Conservation (phyloP, 1,139 yeast species). For the Kurtzmaniella quercitrusa region DNA sequence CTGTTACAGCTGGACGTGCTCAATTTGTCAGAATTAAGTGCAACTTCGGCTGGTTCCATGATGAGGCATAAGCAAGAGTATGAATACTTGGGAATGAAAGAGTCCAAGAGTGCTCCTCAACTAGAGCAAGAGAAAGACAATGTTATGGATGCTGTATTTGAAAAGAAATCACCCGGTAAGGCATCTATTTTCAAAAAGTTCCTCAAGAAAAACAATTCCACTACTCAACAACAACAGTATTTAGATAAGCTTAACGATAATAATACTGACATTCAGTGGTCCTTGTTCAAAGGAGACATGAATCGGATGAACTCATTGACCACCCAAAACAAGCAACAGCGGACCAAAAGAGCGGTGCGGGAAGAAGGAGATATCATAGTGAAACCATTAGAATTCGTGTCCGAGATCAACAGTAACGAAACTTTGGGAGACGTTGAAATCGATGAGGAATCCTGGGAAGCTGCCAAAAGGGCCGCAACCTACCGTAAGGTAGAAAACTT, state of each 20-base stretch:
- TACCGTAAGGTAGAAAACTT: conserved; percentile 30
- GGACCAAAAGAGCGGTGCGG: conserved; percentile 68
- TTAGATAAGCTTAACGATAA: conserved; percentile 3
- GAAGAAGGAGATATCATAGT: conserved; percentile 60
- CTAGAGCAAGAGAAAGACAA: conserved; percentile 15
- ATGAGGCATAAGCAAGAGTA: conserved; percentile 64
- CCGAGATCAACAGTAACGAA: conserved; percentile 47
- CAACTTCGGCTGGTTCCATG: conserved; percentile 86
- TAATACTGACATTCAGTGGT: conserved; percentile 38
- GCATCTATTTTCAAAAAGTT: conserved; percentile 54
- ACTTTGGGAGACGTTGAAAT: conserved; percentile 23
- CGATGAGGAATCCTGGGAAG: conserved; percentile 11
- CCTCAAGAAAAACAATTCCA: conserved; percentile 30
- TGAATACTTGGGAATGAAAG: conserved; percentile 21
- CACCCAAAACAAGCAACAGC: conserved; percentile 60
- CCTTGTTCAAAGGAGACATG: conserved; percentile 48
- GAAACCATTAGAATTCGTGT: conserved; percentile 64
- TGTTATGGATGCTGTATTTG: conserved; percentile 16
- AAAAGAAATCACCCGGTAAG: conserved; percentile 12
- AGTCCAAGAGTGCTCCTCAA: conserved; percentile 9
- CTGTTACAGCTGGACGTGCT: conserved; percentile 47
- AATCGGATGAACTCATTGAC: conserved; percentile 75
- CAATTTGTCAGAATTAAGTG: conserved; percentile 66
- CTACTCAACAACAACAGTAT: conserved; percentile 14
- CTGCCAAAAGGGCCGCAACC: conserved; percentile 11